Base-by-base conservation (phyloP, 2,329 filamentous ascomycete species). In the Drechslerella coelobrocha region DNA sequence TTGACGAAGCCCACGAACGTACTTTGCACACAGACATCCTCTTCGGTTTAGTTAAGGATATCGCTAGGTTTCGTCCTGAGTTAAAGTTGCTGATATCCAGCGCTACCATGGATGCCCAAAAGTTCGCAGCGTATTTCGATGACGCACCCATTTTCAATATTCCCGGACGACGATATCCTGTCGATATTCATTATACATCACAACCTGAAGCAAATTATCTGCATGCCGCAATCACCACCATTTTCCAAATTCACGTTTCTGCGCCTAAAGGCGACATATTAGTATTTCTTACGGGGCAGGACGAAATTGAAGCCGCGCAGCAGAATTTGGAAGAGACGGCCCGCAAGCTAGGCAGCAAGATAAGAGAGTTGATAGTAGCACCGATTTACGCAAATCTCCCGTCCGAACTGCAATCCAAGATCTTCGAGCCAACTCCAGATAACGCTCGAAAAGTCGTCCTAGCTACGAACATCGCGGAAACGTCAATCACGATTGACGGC, bases 391-490 rank as follows among this genome's bases (percentile, higher is more conserved):
- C 92, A 76, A 96, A 96, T 76, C 81, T 99, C 39, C 92, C 92
- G 0, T 92, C 91, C 0, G 92, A 97, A 66, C 81, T 96, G 0
- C 94, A 99, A 78, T 86, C 89, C 51, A 93, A 93, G 78, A 96
- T 97, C 74, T 99, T 99, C 76, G 91, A 96, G 76, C 92, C 92
- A 0, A 96, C 93, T 0, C 93, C 94, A 0, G 86, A 89, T 0
- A 88, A 88, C 17, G 88, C 90, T 0, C 85, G 94, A 26, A 99
- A 97, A 78, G 91, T 97, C 0, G 91, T 99, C 0, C 81, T 97
- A 37, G 92, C 93, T 0, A 97, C 94, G 1, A 99, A 99, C 77
- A 97, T 99, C 78, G 94, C 94, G 1, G 94, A 99, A 79, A 99
- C 94, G 0, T 92, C 88, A 82, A 81, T 99, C 76, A 99, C 94